Conservation (phyloP, 176 grass and related monocot species). For the Rhynchospora tenuis region DNA sequence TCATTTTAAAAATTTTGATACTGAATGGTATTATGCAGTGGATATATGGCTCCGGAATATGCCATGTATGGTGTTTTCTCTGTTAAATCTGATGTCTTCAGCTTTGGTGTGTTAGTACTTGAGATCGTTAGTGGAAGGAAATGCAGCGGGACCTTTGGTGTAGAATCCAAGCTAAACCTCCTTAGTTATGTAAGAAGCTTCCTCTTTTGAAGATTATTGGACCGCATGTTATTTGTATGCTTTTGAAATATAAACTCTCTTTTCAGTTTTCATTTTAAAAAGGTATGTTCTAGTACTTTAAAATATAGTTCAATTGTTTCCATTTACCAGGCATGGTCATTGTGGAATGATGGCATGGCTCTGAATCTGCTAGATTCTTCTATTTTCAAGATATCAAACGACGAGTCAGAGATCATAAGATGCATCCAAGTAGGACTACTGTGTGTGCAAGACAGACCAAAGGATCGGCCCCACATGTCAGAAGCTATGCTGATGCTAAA, state of each 20-base stretch:
- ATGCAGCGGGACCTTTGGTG: conserved; percentile 31
- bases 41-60: conserved; percentile 92
- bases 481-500: conserved; percentile 19
- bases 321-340: conserved; percentile 63
- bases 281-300: too few relatives aligned
- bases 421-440: conserved; percentile 65
- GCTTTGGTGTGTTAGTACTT: conserved; percentile 71
- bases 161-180: conserved; percentile 31
- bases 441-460: conserved; percentile 59
- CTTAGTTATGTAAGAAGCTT: too few relatives aligned
- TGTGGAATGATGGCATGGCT: conserved; percentile 51
- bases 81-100: conserved; percentile 81
- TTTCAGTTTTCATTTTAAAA: too few relatives aligned
- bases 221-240: too few relatives aligned
- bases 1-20: too few relatives aligned
- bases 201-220: too few relatives aligned
- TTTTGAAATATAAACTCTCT: too few relatives aligned
- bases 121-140: conserved; percentile 75
- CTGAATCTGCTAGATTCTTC: conserved; percentile 31
- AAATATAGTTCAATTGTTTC: too few relatives aligned
- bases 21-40: conserved; percentile 29
- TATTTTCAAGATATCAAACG: conserved; percentile 12
- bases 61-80: conserved; percentile 81
- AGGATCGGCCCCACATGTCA: conserved; percentile 58
- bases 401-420: conserved; percentile 31